phyloP scores from a whole-genome alignment of 1,139 yeast species.

The Pneumocystis carinii region DNA sequence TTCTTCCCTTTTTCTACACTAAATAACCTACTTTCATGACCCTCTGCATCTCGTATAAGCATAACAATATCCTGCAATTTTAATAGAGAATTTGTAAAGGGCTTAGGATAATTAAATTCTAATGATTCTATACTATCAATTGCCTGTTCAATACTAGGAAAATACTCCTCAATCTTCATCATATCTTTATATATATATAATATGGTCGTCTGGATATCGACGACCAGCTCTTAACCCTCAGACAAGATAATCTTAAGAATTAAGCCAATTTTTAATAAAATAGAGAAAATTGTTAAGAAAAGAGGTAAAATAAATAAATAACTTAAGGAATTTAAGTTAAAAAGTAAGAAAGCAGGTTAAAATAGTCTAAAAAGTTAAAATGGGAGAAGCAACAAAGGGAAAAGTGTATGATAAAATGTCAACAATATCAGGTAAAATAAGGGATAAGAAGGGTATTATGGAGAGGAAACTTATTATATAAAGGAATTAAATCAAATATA shows the following conservation, averaged over 20 bases:
- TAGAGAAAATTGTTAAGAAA: neutral
- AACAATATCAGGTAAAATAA: neutral
- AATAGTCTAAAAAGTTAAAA: neutral
- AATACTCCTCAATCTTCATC: neutral
- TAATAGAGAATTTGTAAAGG: conserved; percentile 50
- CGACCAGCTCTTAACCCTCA: neutral
- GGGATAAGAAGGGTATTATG: neutral
- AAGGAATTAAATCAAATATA: conserved; percentile 37
- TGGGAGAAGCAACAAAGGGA: neutral
- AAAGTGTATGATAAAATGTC: neutral
- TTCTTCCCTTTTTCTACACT: conserved; percentile 21
- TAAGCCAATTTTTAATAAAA: neutral
- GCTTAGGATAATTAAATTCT: conserved; percentile 32
- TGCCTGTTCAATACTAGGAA: conserved; percentile 11
- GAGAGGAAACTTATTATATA: conserved; percentile 16
- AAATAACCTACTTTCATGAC: conserved; percentile 39
- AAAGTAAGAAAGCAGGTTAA: conserved; percentile 7
- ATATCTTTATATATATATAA: neutral
- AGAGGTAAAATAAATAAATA: neutral
- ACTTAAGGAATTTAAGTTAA: neutral
- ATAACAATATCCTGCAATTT: conserved; percentile 41
- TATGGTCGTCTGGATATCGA: neutral
- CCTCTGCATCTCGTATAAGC: conserved; percentile 46
- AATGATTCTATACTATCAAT: conserved; percentile 12
- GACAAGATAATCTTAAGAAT: neutral